Percentiles rank a stretch among this genome's conserved stretches.
Evolutionary conservation across 805 yeast species (phyloP).

Genomic region (Myxozyma sirexii): DNA sequence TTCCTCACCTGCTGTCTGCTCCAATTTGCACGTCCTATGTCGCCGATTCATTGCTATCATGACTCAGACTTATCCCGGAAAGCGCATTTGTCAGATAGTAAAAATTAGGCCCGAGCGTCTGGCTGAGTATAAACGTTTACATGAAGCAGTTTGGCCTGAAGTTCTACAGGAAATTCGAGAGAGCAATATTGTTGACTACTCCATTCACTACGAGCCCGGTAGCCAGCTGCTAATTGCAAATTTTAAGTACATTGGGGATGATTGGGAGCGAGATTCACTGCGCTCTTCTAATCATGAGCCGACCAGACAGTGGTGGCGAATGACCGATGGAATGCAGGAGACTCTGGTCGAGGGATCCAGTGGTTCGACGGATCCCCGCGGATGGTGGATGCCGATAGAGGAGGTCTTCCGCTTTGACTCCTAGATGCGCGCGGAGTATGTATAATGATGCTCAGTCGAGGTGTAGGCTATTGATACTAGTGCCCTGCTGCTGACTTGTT

Average conservation of each 20-base stretch:
- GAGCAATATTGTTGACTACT: slow-evolving; percentile 49
- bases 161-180: slow-evolving; percentile 44
- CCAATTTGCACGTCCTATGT: too few relatives aligned
- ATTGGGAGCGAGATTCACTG: slow-evolving; percentile 45
- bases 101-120: slow-evolving; percentile 46
- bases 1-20: too few relatives aligned
- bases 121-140: slow-evolving; percentile 46
- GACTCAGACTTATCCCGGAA: slow-evolving; percentile 39
- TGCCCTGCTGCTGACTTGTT: too few relatives aligned
- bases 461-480: too few relatives aligned
- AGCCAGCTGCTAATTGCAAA: slow-evolving; percentile 44
- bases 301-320: slow-evolving; percentile 48
- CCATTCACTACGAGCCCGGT: slow-evolving; percentile 45
- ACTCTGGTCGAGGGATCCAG: slow-evolving; percentile 45
- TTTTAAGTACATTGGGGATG: slow-evolving; percentile 47
- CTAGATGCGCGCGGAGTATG: slow-evolving; percentile 4
- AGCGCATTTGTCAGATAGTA: slow-evolving; percentile 47
- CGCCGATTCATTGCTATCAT: not conserved
- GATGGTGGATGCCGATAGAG: slow-evolving; percentile 47
- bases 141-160: slow-evolving; percentile 41
- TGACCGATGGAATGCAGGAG: slow-evolving; percentile 48
- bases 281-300: slow-evolving; percentile 44
- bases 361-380: slow-evolving; percentile 46
- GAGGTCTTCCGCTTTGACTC: slow-evolving; percentile 48
- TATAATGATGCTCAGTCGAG: too few relatives aligned